A percentile compares a stretch with the other conserved stretches of the same genome.
Conservation (phyloP, 1,284 basidiomycete species). For the Sanghuangporus weigelae region DNA sequence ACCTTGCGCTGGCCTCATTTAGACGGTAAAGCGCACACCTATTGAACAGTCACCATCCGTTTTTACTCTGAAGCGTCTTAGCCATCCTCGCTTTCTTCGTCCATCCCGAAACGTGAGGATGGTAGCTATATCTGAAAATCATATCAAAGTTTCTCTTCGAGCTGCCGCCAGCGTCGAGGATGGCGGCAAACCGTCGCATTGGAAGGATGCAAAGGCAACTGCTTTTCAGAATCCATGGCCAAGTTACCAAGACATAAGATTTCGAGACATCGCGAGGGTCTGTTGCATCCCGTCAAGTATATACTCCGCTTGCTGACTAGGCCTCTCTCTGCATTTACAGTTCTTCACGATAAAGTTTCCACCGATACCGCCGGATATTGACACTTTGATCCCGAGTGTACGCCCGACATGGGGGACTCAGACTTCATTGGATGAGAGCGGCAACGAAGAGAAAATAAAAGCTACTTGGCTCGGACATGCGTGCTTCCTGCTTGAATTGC, state of each 20-base stretch:
- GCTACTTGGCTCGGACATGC: conserved; percentile 75
- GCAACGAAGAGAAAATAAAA: conserved; percentile 41
- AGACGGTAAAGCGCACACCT: no score
- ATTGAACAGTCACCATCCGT: not conserved
- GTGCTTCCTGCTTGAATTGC: conserved; percentile 66
- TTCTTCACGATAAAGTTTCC: conserved; percentile 4
- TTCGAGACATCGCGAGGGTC: conserved; percentile 20
- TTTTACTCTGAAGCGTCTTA: not conserved
- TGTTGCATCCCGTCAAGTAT: not conserved
- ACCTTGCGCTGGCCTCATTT: not conserved
- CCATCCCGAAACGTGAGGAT: not conserved
- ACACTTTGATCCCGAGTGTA: conserved; percentile 23
- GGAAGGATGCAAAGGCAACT: conserved; percentile 23
- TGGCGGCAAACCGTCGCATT: conserved; percentile 21
- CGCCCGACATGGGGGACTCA: conserved; percentile 36
- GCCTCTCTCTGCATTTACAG: not conserved
- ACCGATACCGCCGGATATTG: conserved; percentile 20
- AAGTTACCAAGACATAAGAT: conserved; percentile 26
- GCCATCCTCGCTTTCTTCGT: not conserved
- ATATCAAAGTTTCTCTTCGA: not conserved
- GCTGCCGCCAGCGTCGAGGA: not conserved
- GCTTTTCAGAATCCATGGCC: conserved; percentile 40
- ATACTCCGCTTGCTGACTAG: not conserved
- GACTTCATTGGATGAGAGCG: conserved; percentile 5
- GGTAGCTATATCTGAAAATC: not conserved